Evolutionary conservation across 148 eudicot genomes (phyloP).

Genomic region (Nyssa sinensis): DNA sequence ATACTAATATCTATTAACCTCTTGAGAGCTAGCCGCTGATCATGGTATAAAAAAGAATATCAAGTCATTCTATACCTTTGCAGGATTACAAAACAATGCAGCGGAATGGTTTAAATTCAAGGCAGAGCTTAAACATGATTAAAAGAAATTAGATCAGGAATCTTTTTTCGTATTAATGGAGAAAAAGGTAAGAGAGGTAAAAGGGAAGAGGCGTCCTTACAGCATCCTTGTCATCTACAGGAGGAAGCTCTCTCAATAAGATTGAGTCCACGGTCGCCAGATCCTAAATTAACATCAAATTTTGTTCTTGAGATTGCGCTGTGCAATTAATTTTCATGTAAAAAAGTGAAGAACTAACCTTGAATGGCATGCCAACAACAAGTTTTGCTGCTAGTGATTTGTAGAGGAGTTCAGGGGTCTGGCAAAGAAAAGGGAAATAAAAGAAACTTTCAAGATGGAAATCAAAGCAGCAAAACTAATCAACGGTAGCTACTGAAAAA

Average conservation of each 20-base stretch:
- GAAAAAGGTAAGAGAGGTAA: conserved; percentile 5
- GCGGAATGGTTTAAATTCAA: not conserved
- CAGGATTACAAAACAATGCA: conserved; percentile 1
- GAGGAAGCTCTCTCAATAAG: conserved; percentile 82
- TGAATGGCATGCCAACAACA: conserved; percentile 90
- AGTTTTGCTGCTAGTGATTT: conserved; percentile 90
- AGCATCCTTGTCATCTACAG: conserved; percentile 70
- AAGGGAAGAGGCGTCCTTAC: conserved; percentile 44
- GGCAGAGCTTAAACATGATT: not conserved
- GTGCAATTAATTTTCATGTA: not conserved
- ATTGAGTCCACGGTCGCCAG: conserved; percentile 97
- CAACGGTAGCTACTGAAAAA: conserved; percentile 1
- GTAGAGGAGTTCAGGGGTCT: conserved; percentile 91
- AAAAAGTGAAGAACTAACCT: conserved; percentile 43
- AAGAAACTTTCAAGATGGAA: conserved; percentile 1
- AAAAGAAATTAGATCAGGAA: conserved; percentile 6
- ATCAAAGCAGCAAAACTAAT: not conserved
- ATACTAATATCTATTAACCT: conserved; percentile 85
- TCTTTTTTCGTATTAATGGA: not conserved
- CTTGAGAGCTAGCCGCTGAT: conserved; percentile 91
- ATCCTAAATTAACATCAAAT: conserved; percentile 50
- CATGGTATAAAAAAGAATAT: conserved; percentile 18
- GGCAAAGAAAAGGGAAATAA: conserved; percentile 15
- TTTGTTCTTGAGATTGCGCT: not conserved
- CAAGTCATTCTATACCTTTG: conserved; percentile 19